Percentiles rank a stretch among this genome's conserved stretches.
phyloP scores from a whole-genome alignment of 441 rosid species.

The Melastoma candidum region DNA sequence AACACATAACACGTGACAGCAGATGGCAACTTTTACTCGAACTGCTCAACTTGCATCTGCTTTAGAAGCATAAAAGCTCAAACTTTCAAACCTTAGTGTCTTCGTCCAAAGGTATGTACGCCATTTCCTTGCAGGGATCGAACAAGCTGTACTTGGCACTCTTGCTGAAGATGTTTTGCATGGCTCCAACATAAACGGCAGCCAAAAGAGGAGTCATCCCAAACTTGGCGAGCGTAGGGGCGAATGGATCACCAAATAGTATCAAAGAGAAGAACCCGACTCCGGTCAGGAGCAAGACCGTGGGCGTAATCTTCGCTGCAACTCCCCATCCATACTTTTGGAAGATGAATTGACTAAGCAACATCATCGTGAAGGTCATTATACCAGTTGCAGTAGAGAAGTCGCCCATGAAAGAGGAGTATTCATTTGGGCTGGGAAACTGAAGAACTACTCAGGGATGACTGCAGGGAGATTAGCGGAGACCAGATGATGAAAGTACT shows the following conservation, averaged over 20 bases:
- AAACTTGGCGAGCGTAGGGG: conserved; percentile 51
- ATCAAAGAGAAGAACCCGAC: conserved; percentile 84
- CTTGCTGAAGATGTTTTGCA: conserved; percentile 98
- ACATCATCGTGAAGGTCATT: conserved; percentile 93
- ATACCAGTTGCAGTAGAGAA: conserved; percentile 93
- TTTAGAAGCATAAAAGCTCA: background rate
- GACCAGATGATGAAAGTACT: too few relatives aligned
- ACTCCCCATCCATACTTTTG: conserved; percentile 95
- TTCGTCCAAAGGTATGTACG: conserved; percentile 89
- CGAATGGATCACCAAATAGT: conserved; percentile 62
- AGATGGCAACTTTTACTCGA: background rate
- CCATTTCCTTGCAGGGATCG: conserved; percentile 99
- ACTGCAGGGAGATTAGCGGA: too few relatives aligned
- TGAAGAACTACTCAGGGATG: conserved; percentile 14
- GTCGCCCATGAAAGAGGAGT: conserved; percentile 98
- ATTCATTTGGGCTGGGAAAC: conserved; percentile 97
- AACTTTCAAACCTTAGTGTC: conserved; percentile 71
- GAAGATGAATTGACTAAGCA: conserved; percentile 75
- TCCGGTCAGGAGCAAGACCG: conserved; percentile 78
- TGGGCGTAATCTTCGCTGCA: conserved; percentile 92
- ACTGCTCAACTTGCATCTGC: background rate
- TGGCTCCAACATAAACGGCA: conserved; percentile 89
- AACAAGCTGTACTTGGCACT: conserved; percentile 97
- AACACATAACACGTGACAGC: conserved; percentile 8
- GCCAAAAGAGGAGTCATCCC: conserved; percentile 96